Base-by-base conservation (phyloP, 129 eudicot species). In the Flaveria trinervia region DNA sequence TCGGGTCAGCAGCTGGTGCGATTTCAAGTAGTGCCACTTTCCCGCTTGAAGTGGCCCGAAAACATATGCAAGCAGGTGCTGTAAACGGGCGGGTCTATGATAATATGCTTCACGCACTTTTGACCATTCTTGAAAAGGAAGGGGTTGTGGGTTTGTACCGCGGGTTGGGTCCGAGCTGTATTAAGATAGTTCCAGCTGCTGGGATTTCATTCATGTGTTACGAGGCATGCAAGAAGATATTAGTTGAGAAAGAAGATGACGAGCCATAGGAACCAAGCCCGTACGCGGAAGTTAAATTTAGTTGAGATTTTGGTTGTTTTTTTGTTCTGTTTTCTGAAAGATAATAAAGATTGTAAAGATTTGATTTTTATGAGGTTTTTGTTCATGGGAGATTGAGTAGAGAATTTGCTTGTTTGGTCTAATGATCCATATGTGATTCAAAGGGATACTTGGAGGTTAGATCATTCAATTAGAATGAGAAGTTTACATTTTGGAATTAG, bases 141-240 rank as follows among this genome's bases (percentile, higher is more conserved):
- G 98, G 98, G 28, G 71, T 90, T 6, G 65, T 54, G 7, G 98
- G 96, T 57, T 77, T 90, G 18, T 90, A 90, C 57, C 84, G 89
- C 17, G 98, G 98, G 28, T 68, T 92, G 68, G 98, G 98, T 2
- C 98, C 98, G 0, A 92, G 96, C 72, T 89, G 98, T 78, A 45
- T 92, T 56, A 92, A 92, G 65, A 67, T 92, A 10, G 94, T 92
- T 6, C 98, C 98, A 25, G 98, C 96, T 48, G 96, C 96, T 17
- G 98, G 98, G 65, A 92, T 92, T 36, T 92, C 97, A n/a, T 89
- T 92, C 88, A 92, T 92, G 97, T 92, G 96, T 70, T 89, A 92
- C 15, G 97, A 92, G 78, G 93, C 92, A 2, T 89, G 96, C 82
- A 92, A 92, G 89, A 92, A 78, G 62, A 89, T 92, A 77, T 79